Evolutionary conservation across 2,329 filamentous ascomycete genomes (phyloP).

Genomic region (Ilyonectria destructans): DNA sequence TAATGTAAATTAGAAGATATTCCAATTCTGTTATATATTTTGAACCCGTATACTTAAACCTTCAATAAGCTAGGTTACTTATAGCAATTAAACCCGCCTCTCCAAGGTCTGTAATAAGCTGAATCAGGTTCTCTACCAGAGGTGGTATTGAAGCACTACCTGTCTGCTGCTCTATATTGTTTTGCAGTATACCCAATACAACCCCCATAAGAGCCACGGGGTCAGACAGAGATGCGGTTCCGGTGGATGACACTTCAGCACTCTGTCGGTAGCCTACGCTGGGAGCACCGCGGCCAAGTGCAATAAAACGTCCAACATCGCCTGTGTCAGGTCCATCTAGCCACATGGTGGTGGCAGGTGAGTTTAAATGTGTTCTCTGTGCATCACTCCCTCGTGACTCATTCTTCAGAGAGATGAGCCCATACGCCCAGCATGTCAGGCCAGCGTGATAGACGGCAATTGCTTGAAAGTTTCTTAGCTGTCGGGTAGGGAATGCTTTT

Average conservation of each 20-base stretch:
- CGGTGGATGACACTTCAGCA: neutral
- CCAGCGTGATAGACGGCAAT: neutral
- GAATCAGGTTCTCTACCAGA: neutral
- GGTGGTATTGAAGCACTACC: neutral
- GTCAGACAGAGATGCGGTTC: neutral
- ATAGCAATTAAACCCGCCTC: neutral
- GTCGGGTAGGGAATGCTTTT: neutral
- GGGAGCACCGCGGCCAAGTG: neutral
- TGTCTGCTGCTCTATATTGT: neutral
- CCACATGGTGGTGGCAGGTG: neutral
- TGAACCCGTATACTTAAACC: neutral
- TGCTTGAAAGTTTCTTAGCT: neutral
- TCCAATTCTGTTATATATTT: neutral
- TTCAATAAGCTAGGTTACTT: neutral
- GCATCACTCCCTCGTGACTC: neutral
- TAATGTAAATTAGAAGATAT: neutral
- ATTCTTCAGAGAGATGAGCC: neutral
- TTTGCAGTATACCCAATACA: neutral
- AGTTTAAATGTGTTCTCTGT: neutral
- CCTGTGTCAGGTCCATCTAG: neutral
- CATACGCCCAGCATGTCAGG: neutral
- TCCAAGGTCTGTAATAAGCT: neutral
- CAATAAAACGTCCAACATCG: neutral
- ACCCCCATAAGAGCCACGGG: neutral
- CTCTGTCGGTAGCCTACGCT: neutral